phyloP scores from a whole-genome alignment of 768 basidiomycete genomes.

The Dictyophora rubrovolvata region DNA sequence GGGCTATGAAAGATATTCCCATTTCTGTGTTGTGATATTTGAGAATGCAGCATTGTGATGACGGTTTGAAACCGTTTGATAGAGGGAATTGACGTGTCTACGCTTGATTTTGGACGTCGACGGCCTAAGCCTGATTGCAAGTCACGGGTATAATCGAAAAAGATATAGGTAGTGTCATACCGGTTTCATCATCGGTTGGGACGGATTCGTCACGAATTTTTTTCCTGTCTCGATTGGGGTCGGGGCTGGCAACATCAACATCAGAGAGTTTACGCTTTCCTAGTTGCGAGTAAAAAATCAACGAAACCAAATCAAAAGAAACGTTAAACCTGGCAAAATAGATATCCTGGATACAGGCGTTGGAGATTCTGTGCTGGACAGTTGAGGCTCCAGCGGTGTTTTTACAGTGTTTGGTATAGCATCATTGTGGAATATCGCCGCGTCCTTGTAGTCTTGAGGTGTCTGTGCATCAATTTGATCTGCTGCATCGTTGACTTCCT shows the following conservation, averaged over 20 bases:
- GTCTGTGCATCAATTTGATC: not conserved
- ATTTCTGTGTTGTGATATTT: conserved; percentile 76
- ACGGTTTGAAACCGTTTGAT: conserved; percentile 69
- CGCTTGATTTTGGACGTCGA: conserved; percentile 1
- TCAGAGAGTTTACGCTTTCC: conserved; percentile 57
- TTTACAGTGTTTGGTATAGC: not conserved
- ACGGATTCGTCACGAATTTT: conserved; percentile 59
- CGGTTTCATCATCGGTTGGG: conserved; percentile 50
- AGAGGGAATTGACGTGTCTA: conserved; percentile 8
- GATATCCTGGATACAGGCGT: not conserved
- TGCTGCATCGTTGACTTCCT: not conserved
- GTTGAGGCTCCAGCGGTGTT: not conserved
- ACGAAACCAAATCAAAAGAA: not conserved
- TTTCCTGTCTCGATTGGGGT: conserved; percentile 42
- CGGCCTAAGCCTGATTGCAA: not conserved
- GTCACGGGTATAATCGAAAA: not conserved
- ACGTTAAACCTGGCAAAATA: not conserved
- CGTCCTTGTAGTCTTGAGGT: conserved; percentile 1
- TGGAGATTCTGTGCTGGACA: not conserved
- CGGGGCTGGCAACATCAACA: conserved; percentile 32
- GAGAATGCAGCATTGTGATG: conserved; percentile 69
- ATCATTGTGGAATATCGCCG: conserved; percentile 6
- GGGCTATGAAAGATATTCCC: conserved; percentile 89
- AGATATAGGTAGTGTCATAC: conserved; percentile 6
- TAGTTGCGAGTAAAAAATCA: not conserved